A percentile compares a stretch with the other conserved stretches of the same genome.
Evolutionary conservation across 2,329 filamentous ascomycete genomes (phyloP).

Genomic region (Lachnellula occidentalis): DNA sequence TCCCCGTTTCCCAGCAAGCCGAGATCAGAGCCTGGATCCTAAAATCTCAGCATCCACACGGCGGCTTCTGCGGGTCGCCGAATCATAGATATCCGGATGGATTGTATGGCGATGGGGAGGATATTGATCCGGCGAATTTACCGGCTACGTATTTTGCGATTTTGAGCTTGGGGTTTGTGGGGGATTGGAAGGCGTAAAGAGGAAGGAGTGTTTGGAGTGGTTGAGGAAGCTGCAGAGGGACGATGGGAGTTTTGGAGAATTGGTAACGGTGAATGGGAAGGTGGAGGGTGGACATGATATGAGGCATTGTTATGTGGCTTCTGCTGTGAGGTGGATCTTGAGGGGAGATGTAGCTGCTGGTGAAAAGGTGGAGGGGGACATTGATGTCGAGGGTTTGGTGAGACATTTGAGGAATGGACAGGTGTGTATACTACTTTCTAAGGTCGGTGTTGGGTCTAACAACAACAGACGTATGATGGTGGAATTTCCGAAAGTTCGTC

Average conservation of each 20-base stretch:
- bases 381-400: conserved; percentile 67
- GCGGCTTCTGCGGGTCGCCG: conserved; percentile 85
- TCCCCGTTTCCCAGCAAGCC: conserved; percentile 44
- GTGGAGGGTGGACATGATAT: conserved; percentile 80
- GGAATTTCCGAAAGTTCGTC: conserved; percentile 30
- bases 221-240: conserved; percentile 67
- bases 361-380: conserved; percentile 58
- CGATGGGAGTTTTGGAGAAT: conserved; percentile 90
- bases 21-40: conserved; percentile 72
- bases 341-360: conserved; percentile 51
- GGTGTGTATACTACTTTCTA: conserved; percentile 32
- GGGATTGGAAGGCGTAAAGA: conserved; percentile 58
- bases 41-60: conserved; percentile 74
- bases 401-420: conserved; percentile 64
- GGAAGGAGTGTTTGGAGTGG: conserved; percentile 66
- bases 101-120: conserved; percentile 33
- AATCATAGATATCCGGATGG: conserved; percentile 46
- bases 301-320: conserved; percentile 81
- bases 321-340: conserved; percentile 76
- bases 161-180: conserved; percentile 61
- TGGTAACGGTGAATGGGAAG: conserved; percentile 50
- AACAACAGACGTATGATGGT: conserved; percentile 29
- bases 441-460: not conserved
- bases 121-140: conserved; percentile 74
- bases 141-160: conserved; percentile 89